Conservation (phyloP, 2,329 filamentous ascomycete species). For the Dactylellina sp. region DNA sequence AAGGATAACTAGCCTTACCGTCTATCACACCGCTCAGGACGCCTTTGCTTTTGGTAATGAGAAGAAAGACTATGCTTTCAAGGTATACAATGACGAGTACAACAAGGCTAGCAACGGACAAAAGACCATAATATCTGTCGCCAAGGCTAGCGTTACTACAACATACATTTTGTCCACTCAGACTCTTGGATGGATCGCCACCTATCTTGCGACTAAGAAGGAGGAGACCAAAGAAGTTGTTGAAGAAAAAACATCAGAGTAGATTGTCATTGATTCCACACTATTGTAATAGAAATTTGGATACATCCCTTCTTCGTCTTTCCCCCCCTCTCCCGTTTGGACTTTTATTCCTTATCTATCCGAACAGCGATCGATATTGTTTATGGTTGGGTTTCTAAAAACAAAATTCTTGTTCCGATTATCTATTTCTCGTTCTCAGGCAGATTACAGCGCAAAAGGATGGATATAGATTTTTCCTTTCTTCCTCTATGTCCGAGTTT, state of each 20-base stretch:
- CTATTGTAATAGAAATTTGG: neutral
- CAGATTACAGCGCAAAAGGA: neutral
- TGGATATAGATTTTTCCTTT: slow-evolving; percentile 15
- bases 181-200: slow-evolving; percentile 60
- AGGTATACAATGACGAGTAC: slow-evolving; percentile 71
- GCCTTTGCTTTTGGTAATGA: slow-evolving; percentile 50
- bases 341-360: too few species aligned
- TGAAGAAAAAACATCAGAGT: slow-evolving; percentile 37
- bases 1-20: slow-evolving; percentile 72
- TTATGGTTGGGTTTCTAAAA: too few species aligned
- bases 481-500: neutral
- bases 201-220: slow-evolving; percentile 73
- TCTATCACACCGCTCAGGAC: slow-evolving; percentile 43
- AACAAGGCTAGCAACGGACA: slow-evolving; percentile 68
- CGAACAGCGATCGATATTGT: too few species aligned
- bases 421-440: too few species aligned
- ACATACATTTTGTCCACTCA: slow-evolving; percentile 70
- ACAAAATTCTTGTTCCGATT: too few species aligned
- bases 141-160: slow-evolving; percentile 77
- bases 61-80: slow-evolving; percentile 71
- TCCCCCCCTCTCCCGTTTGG: too few species aligned
- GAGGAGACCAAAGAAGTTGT: slow-evolving; percentile 70
- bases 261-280: neutral
- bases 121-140: slow-evolving; percentile 71
- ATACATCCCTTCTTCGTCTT: neutral